phyloP scores from a whole-genome alignment of 345 rosid species.

The Melastoma malabathricum region DNA sequence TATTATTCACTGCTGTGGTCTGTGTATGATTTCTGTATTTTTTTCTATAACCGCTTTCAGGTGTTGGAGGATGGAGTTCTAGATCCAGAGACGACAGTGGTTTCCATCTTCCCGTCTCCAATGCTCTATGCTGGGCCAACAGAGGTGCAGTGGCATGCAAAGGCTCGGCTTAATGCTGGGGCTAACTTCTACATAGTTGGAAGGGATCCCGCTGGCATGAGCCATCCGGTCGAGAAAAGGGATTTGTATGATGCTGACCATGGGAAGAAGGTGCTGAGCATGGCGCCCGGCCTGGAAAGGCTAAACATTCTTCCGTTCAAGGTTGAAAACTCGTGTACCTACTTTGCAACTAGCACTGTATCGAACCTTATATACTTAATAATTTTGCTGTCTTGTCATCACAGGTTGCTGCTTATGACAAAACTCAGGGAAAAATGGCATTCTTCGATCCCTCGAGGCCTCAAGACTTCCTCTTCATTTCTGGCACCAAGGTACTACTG shows the following conservation, averaged over 20 bases:
- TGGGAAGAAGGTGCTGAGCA: constrained; percentile 89
- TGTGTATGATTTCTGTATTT: constrained; percentile 4
- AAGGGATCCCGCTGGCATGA: constrained; percentile 98
- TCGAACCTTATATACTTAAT: no score
- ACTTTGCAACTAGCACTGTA: no score
- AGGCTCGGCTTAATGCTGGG: constrained; percentile 95
- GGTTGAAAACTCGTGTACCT: constrained; percentile 26
- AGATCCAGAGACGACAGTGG: constrained; percentile 96
- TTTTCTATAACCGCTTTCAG: constrained; percentile 16
- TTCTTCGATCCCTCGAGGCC: constrained; percentile 91
- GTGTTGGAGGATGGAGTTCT: constrained; percentile 96
- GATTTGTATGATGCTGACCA: constrained; percentile 97
- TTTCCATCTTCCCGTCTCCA: constrained; percentile 96
- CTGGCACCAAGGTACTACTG: constrained; percentile 75
- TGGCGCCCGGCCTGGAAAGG: constrained; percentile 95
- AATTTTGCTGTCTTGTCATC: not conserved
- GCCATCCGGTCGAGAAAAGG: constrained; percentile 90
- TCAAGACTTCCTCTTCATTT: constrained; percentile 85
- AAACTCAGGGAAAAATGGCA: constrained; percentile 94
- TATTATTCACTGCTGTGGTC: not conserved
- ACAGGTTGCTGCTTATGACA: constrained; percentile 94
- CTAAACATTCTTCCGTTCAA: constrained; percentile 93
- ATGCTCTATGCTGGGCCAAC: constrained; percentile 99
- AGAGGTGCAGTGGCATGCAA: constrained; percentile 99
- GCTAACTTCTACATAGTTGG: constrained; percentile 99